Base-by-base conservation (phyloP, 2,329 filamentous ascomycete genomes). In the Claviceps citrina region DNA sequence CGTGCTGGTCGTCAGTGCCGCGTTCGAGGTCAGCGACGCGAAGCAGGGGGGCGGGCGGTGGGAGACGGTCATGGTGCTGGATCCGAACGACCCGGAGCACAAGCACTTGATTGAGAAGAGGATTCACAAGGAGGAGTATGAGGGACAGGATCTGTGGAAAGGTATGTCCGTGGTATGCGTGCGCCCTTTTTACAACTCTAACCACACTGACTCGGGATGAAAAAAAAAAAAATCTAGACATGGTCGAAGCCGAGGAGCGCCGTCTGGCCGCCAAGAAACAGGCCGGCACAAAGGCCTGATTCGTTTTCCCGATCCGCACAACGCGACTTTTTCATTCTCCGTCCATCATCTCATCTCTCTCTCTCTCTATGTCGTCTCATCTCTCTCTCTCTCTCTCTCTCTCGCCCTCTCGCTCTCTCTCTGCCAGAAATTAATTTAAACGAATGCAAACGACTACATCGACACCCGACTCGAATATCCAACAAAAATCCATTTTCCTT, bases 71-170 rank as follows among this genome's bases (percentile, higher is more conserved):
- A 78, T 78, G 70, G 73, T 91, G 10, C 49, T 87, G 33, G 83
- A 89, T 60, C 82, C 83, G 39, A 70, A 84, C 49, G 84, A 93
- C 57, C 84, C 84, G 2, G 76, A 80, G 62, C 84, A 87, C 62
- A 81, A 85, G 71, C 70, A 81, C 52, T 58, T 86, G 49, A 83
- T 93, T 49, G 84, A 93, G 73, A 89, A 87, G 76, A 78, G 69
- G 64, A 73, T 91, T 40, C 84, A 93, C 59, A 83, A 86, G 64
- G 84, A 93, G 67, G 71, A 83, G 47, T 91, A 93, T 59, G 72
- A 79, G 56, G 84, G 85, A 33, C 84, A 93, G 65, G 87, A 96
- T 61, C 71, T 95, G 53, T 98, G 91, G 91, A 91, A 76, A 68
- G 80, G 79, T 82, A 62, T 57, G 76, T 48, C 41, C n/a, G n/a